These are phyloP conservation scores for Globisporangium heterothallicum DNA, from an alignment of 352 stramenopile genomes.

Conservation along the genomic window DNA sequence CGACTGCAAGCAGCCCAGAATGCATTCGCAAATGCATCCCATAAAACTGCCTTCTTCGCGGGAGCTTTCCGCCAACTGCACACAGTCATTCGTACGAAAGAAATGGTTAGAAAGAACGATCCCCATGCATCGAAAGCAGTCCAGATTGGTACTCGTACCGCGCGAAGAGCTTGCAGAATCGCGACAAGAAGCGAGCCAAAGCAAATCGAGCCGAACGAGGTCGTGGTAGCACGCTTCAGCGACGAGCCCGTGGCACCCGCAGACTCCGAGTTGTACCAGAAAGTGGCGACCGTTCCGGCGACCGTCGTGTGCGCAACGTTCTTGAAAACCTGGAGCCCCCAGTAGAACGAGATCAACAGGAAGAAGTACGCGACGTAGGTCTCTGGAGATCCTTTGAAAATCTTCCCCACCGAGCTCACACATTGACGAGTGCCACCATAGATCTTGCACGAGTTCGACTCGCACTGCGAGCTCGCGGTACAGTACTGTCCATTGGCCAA, in stretches of 20 bases:
- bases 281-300: constrained; percentile 91
- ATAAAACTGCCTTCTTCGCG: constrained; percentile 63
- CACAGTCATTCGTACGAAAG: no score
- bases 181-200: constrained; percentile 93
- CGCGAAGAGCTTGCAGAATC: constrained; percentile 87
- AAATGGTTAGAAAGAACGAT: neutral
- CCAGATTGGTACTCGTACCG: constrained; percentile 25
- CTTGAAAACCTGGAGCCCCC: constrained; percentile 88
- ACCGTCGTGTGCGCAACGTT: constrained; percentile 93
- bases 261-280: constrained; percentile 92
- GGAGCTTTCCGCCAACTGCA: constrained; percentile 62
- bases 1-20: constrained; percentile 75
- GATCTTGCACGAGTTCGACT: constrained; percentile 31
- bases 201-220: constrained; percentile 94
- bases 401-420: constrained; percentile 18
- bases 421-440: constrained; percentile 14
- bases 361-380: constrained; percentile 67
- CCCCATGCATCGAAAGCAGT: neutral
- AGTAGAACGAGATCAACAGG: constrained; percentile 93
- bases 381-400: constrained; percentile 26
- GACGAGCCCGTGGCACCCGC: constrained; percentile 76
- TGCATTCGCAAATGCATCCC: constrained; percentile 80
- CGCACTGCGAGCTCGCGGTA: constrained; percentile 25
- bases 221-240: constrained; percentile 83
- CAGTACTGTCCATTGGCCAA: constrained; percentile 19